Conservation (phyloP, 2,329 filamentous ascomycete genomes). For the Moelleriella libera region DNA sequence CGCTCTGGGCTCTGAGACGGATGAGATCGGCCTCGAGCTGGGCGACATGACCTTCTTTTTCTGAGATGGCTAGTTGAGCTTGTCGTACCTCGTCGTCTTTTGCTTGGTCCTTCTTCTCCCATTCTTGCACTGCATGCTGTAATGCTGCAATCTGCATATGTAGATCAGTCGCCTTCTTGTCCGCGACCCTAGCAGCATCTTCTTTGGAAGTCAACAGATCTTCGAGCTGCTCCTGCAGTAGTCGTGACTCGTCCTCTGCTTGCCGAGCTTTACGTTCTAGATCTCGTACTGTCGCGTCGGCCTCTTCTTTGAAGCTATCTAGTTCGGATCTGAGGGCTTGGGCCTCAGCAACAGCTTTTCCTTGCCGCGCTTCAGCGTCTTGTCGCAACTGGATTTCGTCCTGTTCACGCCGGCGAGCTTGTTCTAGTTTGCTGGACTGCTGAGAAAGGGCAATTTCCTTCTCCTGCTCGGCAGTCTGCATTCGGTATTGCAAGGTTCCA, state of each 20-base stretch:
- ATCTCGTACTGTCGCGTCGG: conserved; percentile 44
- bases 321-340: conserved; percentile 38
- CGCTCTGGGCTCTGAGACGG: conserved; percentile 71
- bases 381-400: conserved; percentile 63
- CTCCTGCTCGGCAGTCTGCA: conserved; percentile 79
- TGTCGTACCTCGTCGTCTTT: conserved; percentile 42
- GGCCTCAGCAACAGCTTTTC: conserved; percentile 32
- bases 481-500: conserved; percentile 74
- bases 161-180: conserved; percentile 40
- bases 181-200: conserved; percentile 50
- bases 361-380: conserved; percentile 40
- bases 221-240: conserved; percentile 68
- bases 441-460: conserved; percentile 66
- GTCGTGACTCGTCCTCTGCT: conserved; percentile 55
- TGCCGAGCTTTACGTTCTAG: conserved; percentile 58
- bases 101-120: conserved; percentile 41
- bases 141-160: conserved; percentile 34
- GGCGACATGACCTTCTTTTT: conserved; percentile 58
- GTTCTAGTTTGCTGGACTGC: conserved; percentile 72
- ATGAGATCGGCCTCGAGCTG: conserved; percentile 72
- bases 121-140: conserved; percentile 37
- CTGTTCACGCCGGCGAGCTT: conserved; percentile 67
- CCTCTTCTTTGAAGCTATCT: conserved; percentile 32
- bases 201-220: conserved; percentile 51
- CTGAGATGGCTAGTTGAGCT: conserved; percentile 51